phyloP scores from a whole-genome alignment of 108 stramenopile genomes.

The Nitzschia putrida region DNA sequence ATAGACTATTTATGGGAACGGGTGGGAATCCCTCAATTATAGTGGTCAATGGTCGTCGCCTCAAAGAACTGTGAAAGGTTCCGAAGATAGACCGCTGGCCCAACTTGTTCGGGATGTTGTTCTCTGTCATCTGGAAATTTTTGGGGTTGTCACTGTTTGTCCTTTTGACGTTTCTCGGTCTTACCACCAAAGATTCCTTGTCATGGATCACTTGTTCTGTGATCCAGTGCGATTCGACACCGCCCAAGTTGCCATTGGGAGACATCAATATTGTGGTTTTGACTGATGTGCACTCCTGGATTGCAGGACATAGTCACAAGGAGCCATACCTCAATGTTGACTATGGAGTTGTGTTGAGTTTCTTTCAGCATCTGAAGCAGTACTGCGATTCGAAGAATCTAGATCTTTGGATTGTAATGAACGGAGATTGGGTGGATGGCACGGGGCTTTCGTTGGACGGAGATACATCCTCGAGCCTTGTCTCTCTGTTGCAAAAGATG shows the following conservation, averaged over 20 bases:
- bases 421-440: slow-evolving; percentile 53
- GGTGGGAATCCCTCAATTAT: no score
- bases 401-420: slow-evolving; percentile 79
- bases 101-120: no score
- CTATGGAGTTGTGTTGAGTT: slow-evolving; percentile 69
- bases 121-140: no score
- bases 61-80: no score
- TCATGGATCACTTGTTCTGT: no score
- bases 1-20: no score
- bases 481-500: slow-evolving; percentile 65
- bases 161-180: no score
- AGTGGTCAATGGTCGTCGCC: no score
- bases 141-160: no score
- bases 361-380: slow-evolving; percentile 55
- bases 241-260: slow-evolving; percentile 36
- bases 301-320: slow-evolving; percentile 54
- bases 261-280: slow-evolving; percentile 73
- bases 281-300: slow-evolving; percentile 81
- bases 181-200: no score
- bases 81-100: no score
- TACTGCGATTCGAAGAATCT: slow-evolving; percentile 18
- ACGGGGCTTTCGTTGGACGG: slow-evolving; percentile 45
- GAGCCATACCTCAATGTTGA: slow-evolving; percentile 64
- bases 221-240: not conserved
- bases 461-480: slow-evolving; percentile 38